Conservation (phyloP, 2,329 filamentous ascomycete species). For the Exophiala oligosperma region DNA sequence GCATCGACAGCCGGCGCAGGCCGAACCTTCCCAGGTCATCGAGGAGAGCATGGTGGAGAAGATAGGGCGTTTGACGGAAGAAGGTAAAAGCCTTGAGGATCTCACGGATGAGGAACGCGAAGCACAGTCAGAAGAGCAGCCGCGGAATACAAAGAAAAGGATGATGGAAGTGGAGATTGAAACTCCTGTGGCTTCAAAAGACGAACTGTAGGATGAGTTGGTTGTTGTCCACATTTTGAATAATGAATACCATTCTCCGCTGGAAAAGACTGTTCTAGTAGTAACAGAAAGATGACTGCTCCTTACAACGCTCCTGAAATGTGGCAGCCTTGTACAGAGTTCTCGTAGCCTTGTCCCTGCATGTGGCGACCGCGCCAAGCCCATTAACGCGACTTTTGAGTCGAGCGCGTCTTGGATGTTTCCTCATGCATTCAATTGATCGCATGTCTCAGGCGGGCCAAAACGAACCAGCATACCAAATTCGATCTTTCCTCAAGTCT, state of each 20-base stretch:
- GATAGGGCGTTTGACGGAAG: conserved; percentile 42
- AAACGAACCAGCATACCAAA: too few relatives aligned
- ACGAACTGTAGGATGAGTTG: conserved; percentile 37
- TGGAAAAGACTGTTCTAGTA: background rate
- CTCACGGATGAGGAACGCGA: conserved; percentile 38
- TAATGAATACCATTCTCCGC: background rate
- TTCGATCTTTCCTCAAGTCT: too few relatives aligned
- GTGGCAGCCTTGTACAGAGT: too few relatives aligned
- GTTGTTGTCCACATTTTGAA: background rate
- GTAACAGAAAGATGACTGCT: too few relatives aligned
- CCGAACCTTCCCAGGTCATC: conserved; percentile 20
- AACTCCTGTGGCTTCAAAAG: conserved; percentile 27
- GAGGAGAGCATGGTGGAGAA: conserved; percentile 42
- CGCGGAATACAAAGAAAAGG: conserved; percentile 49
- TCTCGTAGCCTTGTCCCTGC: background rate
- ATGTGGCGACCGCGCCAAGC: background rate
- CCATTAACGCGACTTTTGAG: conserved; percentile 11
- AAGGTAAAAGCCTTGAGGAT: conserved; percentile 36
- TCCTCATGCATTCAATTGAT: too few relatives aligned
- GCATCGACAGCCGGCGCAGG: conserved; percentile 35
- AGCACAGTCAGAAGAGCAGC: conserved; percentile 40
- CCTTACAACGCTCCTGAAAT: background rate
- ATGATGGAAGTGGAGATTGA: conserved; percentile 47
- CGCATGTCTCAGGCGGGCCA: too few relatives aligned
- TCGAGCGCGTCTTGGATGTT: background rate